A percentile compares a stretch with the other conserved stretches of the same genome.
Evolutionary conservation across 1,139 yeast species (phyloP).

Genomic region (Groenewaldozyma sp.): DNA sequence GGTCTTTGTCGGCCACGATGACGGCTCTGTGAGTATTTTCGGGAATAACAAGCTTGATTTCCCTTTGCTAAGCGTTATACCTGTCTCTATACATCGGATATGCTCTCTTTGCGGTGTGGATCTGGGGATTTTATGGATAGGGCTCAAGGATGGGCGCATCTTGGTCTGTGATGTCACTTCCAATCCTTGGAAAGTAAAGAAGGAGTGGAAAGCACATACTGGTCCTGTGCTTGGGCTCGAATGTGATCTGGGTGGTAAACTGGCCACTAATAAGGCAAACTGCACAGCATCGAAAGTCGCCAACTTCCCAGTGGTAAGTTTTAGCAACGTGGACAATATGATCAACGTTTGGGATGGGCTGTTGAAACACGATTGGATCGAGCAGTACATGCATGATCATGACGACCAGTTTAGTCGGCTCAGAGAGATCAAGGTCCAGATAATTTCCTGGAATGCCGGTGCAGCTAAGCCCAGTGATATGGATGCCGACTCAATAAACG

Average conservation of each 20-base stretch:
- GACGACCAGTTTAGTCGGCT: slow-evolving; percentile 25
- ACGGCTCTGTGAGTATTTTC: slow-evolving; percentile 33
- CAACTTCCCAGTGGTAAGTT: slow-evolving; percentile 15
- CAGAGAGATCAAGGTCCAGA: slow-evolving; percentile 22
- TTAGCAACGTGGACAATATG: slow-evolving; percentile 16
- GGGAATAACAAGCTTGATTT: slow-evolving; percentile 18
- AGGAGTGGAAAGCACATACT: slow-evolving; percentile 35
- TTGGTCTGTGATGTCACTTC: slow-evolving; percentile 28
- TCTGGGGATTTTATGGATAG: slow-evolving; percentile 32
- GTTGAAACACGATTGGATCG: slow-evolving; percentile 31
- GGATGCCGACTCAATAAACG: slow-evolving; percentile 17
- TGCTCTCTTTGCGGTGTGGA: slow-evolving; percentile 27
- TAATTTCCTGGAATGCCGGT: slow-evolving; percentile 38
- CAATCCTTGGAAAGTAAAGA: slow-evolving; percentile 30
- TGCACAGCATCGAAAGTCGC: background rate
- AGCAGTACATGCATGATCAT: slow-evolving; percentile 24
- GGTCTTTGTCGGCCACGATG: slow-evolving; percentile 36
- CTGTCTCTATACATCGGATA: slow-evolving; percentile 29
- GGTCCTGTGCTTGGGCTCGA: slow-evolving; percentile 22
- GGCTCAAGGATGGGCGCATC: slow-evolving; percentile 32
- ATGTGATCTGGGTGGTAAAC: slow-evolving; percentile 10
- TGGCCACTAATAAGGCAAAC: background rate
- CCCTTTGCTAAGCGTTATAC: slow-evolving; percentile 20
- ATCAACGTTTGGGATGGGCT: slow-evolving; percentile 31
- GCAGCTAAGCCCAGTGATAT: slow-evolving; percentile 32